A percentile compares a stretch with the other conserved stretches of the same genome.
Conservation (phyloP, 139 green algal genomes). For the Tetraselmis chui region DNA sequence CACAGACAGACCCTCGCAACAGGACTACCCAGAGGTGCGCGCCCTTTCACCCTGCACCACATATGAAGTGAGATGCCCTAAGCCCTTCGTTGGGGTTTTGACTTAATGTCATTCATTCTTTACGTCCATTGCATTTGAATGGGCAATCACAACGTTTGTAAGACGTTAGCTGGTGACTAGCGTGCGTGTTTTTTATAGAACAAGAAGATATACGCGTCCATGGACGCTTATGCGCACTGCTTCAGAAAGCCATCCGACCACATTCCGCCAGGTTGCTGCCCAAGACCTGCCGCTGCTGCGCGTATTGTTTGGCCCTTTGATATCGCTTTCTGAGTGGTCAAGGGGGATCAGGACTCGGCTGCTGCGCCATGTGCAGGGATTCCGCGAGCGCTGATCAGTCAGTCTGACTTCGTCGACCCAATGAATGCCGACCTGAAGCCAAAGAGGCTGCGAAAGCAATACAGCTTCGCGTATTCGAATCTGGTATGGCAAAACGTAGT, state of each 20-base stretch:
- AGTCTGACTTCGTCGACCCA: conserved; percentile 24
- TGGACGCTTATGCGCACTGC: conserved; percentile 26
- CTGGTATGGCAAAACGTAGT: no score
- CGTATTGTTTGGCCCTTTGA: no score
- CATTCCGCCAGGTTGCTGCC: not conserved
- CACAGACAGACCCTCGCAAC: conserved; percentile 8
- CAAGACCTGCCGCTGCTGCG: no score
- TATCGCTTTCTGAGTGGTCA: no score
- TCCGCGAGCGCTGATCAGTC: conserved; percentile 16
- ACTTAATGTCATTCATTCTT: no score
- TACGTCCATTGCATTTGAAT: no score
- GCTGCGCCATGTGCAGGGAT: not conserved
- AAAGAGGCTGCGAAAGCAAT: conserved; percentile 14
- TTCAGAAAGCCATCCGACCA: conserved; percentile 3
- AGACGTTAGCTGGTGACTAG: no score
- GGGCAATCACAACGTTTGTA: no score
- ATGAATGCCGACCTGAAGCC: conserved; percentile 14
- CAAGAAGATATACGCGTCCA: conserved; percentile 9
- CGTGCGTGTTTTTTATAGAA: no score
- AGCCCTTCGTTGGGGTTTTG: no score
- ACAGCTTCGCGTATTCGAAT: conserved; percentile 23
- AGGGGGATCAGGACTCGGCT: no score
- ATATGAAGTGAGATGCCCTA: no score
- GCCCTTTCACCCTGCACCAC: not conserved
- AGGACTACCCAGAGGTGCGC: not conserved